These are phyloP conservation scores for Trichosporon ovoides DNA, from an alignment of 1,284 basidiomycete genomes.

Conservation along the genomic window DNA sequence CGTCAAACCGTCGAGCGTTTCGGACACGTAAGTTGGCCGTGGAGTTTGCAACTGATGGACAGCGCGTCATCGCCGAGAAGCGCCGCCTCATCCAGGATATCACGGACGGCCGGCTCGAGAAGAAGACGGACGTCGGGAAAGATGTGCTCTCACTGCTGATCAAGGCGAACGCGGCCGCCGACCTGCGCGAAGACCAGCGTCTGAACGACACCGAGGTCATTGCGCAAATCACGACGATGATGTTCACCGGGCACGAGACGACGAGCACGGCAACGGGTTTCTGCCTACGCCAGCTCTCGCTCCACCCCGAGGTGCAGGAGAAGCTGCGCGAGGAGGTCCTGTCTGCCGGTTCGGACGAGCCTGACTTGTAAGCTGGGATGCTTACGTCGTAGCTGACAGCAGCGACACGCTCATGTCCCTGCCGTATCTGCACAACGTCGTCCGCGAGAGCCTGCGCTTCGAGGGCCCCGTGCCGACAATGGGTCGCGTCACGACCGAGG, in stretches of 20 bases:
- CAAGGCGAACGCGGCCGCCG: conserved; percentile 58
- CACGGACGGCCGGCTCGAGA: conserved; percentile 29
- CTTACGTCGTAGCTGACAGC: too few relatives aligned
- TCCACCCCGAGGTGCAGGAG: conserved; percentile 53
- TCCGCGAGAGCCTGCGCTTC: conserved; percentile 63
- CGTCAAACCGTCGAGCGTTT: conserved; percentile 58
- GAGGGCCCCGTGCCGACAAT: conserved; percentile 58
- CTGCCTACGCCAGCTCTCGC: conserved; percentile 51
- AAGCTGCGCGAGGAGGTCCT: conserved; percentile 55
- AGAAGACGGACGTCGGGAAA: conserved; percentile 48
- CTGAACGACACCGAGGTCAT: conserved; percentile 64
- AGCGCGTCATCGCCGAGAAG: conserved; percentile 4
- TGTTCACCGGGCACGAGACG: conserved; percentile 68
- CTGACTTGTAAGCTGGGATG: background rate
- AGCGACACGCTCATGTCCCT: conserved; percentile 47
- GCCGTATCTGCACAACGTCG: conserved; percentile 59
- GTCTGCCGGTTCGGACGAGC: conserved; percentile 6
- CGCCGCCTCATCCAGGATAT: background rate
- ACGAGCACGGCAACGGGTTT: conserved; percentile 55
- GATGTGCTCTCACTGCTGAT: conserved; percentile 53
- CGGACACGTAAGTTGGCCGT: conserved; percentile 51
- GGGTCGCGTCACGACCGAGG: conserved; percentile 49
- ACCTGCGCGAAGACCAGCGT: conserved; percentile 51
- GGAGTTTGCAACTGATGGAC: background rate
- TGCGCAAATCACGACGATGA: conserved; percentile 70